phyloP scores from a whole-genome alignment of 768 basidiomycete genomes.

The Phanerochaete sordida region DNA sequence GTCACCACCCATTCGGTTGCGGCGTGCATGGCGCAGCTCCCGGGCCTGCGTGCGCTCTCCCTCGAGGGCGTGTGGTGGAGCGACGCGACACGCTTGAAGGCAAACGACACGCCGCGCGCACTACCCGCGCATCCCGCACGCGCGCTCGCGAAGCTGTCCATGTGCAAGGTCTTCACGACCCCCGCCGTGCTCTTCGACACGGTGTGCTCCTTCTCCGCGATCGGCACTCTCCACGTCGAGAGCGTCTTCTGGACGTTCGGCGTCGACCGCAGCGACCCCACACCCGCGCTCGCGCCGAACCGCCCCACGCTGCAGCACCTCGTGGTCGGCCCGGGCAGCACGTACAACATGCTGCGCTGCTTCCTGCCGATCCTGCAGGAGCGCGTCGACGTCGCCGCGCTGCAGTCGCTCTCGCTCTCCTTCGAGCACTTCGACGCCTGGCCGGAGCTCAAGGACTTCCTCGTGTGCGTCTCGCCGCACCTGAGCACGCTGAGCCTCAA shows the following conservation, averaged over 20 bases:
- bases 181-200: constrained; percentile 5
- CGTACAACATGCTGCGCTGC: constrained; percentile 8
- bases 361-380: constrained; percentile 1
- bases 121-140: background rate
- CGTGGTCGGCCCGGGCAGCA: constrained; percentile 2
- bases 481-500: constrained; percentile 1
- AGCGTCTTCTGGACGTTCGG: constrained; percentile 6
- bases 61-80: constrained; percentile 9
- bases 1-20: constrained; percentile 6
- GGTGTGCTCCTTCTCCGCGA: constrained; percentile 2
- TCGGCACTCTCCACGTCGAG: constrained; percentile 1
- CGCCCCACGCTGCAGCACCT: background rate
- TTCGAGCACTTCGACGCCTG: constrained; percentile 7
- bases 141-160: background rate
- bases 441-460: background rate
- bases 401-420: background rate
- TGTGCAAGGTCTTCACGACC: constrained; percentile 7
- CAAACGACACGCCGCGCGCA: background rate
- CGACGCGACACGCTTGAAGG: background rate
- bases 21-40: background rate
- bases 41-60: background rate
- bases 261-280: constrained; percentile 1
- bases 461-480: background rate
- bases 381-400: background rate
- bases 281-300: background rate